Evolutionary conservation across 495 filamentous ascomycete species (phyloP), one percentile per base, ranked within the genome.

Genomic region (Penicillium daleae): DNA sequence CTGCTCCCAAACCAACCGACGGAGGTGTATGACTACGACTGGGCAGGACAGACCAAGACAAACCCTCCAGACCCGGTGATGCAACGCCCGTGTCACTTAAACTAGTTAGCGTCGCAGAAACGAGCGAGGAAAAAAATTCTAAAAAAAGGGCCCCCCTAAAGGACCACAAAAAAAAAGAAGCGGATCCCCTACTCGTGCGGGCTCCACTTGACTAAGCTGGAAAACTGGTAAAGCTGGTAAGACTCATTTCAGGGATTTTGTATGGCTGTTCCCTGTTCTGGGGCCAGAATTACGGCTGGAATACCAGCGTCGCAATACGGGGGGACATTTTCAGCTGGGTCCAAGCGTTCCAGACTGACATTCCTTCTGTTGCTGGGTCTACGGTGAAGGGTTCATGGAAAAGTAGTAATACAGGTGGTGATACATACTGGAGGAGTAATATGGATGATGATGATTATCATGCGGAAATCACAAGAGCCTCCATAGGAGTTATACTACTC

Each of bases 41-140:
- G n/a, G n/a, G n/a, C n/a, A n/a, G n/a, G n/a, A n/a, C n/a, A n/a
- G n/a, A n/a, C n/a, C n/a, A n/a, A n/a, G n/a, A n/a, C 1, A 13
- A 22, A 52, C 29, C 26, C 49, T 52, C 49, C 31, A 32, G 29
- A n/a, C 26, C 50, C 56, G 50, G 68, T 71, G 66, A 72, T 72
- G 68, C 70, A 73, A 71, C 68, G 61, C 57, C 65, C 65, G 65
- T 68, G 63, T 71, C 65, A 68, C 69, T 65, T 37, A 57, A 40
- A 58, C 46, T 6, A 12, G 29, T 32, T 52, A 52, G 49, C 49
- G 49, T 52, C 31, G 46, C 42, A 50, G 57, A 58, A 57, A 60
- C 60, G 59, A 55, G n/a, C n/a, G 40, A 64, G 60, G 56, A 60
- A 62, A 59, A 68, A 69, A 63, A 64, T 32, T 56, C 54, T 46